Evolutionary conservation across 1,139 yeast genomes (phyloP).

Genomic region (Protomyces arabidopsidicola): DNA sequence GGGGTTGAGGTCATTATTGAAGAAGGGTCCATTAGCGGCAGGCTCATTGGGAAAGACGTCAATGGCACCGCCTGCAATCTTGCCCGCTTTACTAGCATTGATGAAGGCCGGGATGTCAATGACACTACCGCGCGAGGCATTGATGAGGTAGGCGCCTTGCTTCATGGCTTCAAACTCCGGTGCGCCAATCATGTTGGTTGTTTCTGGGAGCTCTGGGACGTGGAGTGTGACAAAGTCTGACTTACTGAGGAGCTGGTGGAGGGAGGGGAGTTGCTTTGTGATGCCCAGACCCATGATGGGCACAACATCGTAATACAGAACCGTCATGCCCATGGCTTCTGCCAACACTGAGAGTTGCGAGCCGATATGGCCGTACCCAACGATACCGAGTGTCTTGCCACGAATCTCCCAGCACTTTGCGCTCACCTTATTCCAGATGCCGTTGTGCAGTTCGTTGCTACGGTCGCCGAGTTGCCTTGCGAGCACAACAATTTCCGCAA

Average conservation of each 20-base stretch:
- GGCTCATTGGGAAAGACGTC: conserved; percentile 98
- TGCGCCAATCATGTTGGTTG: conserved; percentile 80
- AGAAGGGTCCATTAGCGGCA: conserved; percentile 88
- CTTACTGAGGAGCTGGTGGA: conserved; percentile 71
- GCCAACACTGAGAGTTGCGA: conserved; percentile 94
- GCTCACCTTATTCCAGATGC: conserved; percentile 96
- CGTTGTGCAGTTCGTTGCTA: conserved; percentile 91
- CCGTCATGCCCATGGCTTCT: conserved; percentile 97
- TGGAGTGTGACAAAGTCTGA: conserved; percentile 91
- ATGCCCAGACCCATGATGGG: conserved; percentile 97
- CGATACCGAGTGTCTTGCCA: conserved; percentile 94
- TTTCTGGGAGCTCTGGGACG: conserved; percentile 92
- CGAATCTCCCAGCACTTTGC: conserved; percentile 98
- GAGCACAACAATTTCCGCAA: conserved; percentile 86
- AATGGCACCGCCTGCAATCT: conserved; percentile 94
- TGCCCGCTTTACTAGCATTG: conserved; percentile 86
- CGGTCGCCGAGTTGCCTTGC: conserved; percentile 98
- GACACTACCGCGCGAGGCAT: conserved; percentile 97
- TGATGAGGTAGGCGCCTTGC: conserved; percentile 88
- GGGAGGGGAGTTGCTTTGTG: conserved; percentile 83
- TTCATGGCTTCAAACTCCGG: conserved; percentile 96
- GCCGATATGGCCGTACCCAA: conserved; percentile 98
- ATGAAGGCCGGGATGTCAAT: conserved; percentile 92
- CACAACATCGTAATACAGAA: conserved; percentile 80
- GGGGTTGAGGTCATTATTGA: conserved; percentile 63